Conservation (phyloP, 2,329 filamentous ascomycete species). For the Phialophora chinensis region DNA sequence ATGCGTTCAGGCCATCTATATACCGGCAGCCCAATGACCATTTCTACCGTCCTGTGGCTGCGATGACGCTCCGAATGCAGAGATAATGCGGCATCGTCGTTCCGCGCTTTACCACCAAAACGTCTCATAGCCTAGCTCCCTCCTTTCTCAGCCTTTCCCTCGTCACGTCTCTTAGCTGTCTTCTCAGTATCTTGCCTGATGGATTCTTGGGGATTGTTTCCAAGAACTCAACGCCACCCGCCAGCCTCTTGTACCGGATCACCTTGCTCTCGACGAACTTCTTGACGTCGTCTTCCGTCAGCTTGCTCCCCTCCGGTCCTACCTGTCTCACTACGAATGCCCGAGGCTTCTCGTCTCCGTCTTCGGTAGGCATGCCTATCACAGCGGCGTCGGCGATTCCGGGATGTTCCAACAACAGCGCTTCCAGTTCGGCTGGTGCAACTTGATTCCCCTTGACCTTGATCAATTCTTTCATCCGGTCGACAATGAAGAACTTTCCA, state of each 20-base stretch:
- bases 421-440: slow-evolving; percentile 56
- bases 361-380: slow-evolving; percentile 51
- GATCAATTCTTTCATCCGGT: slow-evolving; percentile 67
- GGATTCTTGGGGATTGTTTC: slow-evolving; percentile 57
- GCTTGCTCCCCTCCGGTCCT: slow-evolving; percentile 26
- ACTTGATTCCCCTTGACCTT: slow-evolving; percentile 64
- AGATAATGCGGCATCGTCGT: not conserved
- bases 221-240: slow-evolving; percentile 56
- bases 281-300: slow-evolving; percentile 50
- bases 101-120: not conserved
- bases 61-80: not conserved
- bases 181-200: slow-evolving; percentile 57
- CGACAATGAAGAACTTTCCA: slow-evolving; percentile 64
- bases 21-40: too few relatives aligned
- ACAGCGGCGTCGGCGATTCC: slow-evolving; percentile 55
- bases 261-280: slow-evolving; percentile 43
- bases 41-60: not conserved
- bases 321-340: slow-evolving; percentile 53
- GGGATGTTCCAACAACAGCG: slow-evolving; percentile 52
- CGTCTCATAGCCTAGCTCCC: slow-evolving; percentile 29
- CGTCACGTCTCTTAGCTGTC: slow-evolving; percentile 33
- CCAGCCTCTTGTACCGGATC: slow-evolving; percentile 56
- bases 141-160: slow-evolving; percentile 29
- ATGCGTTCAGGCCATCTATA: not conserved
- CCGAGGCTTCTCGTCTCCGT: slow-evolving; percentile 43